Evolutionary conservation across 192 early-diverging fungal species (phyloP).

Genomic region (Mortierella alpina): DNA sequence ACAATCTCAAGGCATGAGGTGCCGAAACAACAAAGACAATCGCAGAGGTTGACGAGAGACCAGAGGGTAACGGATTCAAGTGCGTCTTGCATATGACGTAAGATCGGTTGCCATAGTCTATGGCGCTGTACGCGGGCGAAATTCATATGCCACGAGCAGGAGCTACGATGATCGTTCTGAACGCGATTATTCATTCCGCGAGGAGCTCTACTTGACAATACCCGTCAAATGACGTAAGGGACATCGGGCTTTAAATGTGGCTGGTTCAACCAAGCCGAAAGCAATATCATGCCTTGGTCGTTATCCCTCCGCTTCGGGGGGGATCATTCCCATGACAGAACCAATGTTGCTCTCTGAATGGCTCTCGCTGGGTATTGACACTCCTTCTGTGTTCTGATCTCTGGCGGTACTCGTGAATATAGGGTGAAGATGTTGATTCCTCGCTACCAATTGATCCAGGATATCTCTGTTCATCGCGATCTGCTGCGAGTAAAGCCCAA

Average conservation of each 20-base stretch:
- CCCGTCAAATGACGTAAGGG: constrained; percentile 50
- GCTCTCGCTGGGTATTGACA: not conserved
- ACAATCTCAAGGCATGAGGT: no score
- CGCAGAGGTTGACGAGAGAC: no score
- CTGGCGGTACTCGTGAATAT: not conserved
- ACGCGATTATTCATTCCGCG: constrained; percentile 7
- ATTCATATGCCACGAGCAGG: no score
- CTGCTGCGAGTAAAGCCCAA: constrained; percentile 37
- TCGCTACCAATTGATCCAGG: constrained; percentile 26
- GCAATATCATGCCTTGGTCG: constrained; percentile 54
- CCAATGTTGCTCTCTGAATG: not conserved
- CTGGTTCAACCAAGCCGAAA: constrained; percentile 60
- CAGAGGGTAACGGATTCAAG: no score
- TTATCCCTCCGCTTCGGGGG: constrained; percentile 32
- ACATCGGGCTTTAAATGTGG: constrained; percentile 40
- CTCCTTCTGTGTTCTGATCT: not conserved
- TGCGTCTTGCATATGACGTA: no score
- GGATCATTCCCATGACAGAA: not conserved
- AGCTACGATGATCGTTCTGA: no score
- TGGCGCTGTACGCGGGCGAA: no score
- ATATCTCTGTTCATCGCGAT: constrained; percentile 34
- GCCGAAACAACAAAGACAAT: no score
- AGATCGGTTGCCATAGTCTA: no score
- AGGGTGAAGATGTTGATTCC: constrained; percentile 19
- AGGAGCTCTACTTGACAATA: constrained; percentile 54